Conservation (phyloP, 306 rosid genomes). For the Gynostemma pentaphyllum region DNA sequence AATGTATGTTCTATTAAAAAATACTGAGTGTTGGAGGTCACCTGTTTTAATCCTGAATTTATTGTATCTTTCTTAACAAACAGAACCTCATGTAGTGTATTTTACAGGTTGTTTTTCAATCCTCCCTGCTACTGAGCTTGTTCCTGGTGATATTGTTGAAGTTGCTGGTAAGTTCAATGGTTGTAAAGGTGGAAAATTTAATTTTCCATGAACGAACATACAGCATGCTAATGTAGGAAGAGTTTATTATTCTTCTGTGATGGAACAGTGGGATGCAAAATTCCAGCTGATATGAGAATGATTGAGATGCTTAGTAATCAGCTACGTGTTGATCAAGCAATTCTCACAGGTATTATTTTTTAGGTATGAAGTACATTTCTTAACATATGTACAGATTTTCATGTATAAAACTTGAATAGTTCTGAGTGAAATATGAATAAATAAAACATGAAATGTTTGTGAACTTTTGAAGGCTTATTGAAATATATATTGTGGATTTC, state of each 20-base stretch:
- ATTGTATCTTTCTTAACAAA: conserved; percentile 4
- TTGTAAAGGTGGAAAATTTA: conserved; percentile 13
- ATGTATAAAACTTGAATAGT: not conserved
- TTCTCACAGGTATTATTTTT: conserved; percentile 63
- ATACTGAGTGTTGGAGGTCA: not conserved
- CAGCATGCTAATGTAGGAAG: conserved; percentile 1
- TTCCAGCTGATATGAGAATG: conserved; percentile 99
- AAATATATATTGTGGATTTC: not conserved
- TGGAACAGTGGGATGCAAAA: conserved; percentile 83
- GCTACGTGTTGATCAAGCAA: conserved; percentile 93
- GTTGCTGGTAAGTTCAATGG: conserved; percentile 61
- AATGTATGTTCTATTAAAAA: not conserved
- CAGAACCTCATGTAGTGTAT: conserved; percentile 2
- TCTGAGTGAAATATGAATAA: not conserved
- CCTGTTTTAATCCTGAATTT: not conserved
- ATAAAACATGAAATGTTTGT: not conserved
- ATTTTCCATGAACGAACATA: conserved; percentile 4
- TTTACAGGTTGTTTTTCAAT: conserved; percentile 91
- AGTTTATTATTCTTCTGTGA: conserved; percentile 16
- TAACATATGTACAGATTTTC: no score
- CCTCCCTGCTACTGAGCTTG: conserved; percentile 88
- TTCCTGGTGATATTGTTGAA: conserved; percentile 94
- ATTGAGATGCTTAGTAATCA: conserved; percentile 81
- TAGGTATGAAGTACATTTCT: not conserved
- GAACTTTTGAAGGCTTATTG: not conserved